These are phyloP conservation scores for Phoenix roebelenii DNA, from an alignment of 176 grass and related monocot species.

Conservation along the genomic window DNA sequence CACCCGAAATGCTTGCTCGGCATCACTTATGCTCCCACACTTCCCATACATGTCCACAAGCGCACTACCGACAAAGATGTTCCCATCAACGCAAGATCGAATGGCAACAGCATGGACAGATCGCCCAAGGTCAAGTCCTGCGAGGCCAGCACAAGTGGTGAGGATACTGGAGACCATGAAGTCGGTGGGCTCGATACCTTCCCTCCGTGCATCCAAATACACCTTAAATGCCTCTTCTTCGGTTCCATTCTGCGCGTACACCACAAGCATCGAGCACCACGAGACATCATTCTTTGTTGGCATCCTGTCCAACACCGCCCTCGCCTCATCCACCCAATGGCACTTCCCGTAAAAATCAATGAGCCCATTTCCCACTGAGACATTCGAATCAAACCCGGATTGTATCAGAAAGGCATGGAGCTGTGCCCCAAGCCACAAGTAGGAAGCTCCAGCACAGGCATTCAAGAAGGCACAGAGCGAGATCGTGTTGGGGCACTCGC, in stretches of 20 bases:
- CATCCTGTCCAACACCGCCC: constrained; percentile 53
- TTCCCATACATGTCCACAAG: constrained; percentile 82
- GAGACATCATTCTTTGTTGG: constrained; percentile 49
- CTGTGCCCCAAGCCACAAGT: constrained; percentile 35
- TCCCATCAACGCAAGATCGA: constrained; percentile 41
- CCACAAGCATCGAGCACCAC: constrained; percentile 64
- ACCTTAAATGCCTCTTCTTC: constrained; percentile 65
- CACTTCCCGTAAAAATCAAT: constrained; percentile 83
- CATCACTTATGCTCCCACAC: constrained; percentile 49
- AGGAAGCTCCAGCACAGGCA: constrained; percentile 31
- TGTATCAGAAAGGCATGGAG: constrained; percentile 50
- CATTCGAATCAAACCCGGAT: constrained; percentile 29
- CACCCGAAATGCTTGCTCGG: constrained; percentile 35
- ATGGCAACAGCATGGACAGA: constrained; percentile 48
- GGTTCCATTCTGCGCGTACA: constrained; percentile 44
- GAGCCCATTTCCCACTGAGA: constrained; percentile 49
- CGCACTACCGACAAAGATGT: constrained; percentile 66
- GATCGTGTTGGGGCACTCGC: constrained; percentile 31
- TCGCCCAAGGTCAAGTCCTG: constrained; percentile 54
- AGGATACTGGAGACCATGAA: constrained; percentile 71
- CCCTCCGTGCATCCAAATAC: constrained; percentile 44
- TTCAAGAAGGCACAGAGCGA: constrained; percentile 75
- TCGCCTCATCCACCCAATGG: constrained; percentile 27
- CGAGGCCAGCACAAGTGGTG: constrained; percentile 60
- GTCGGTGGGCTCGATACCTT: constrained; percentile 51